A percentile compares a stretch with the other conserved stretches of the same genome.
Conservation (phyloP, 1,139 yeast genomes). For the Arxiozyma bovina region DNA sequence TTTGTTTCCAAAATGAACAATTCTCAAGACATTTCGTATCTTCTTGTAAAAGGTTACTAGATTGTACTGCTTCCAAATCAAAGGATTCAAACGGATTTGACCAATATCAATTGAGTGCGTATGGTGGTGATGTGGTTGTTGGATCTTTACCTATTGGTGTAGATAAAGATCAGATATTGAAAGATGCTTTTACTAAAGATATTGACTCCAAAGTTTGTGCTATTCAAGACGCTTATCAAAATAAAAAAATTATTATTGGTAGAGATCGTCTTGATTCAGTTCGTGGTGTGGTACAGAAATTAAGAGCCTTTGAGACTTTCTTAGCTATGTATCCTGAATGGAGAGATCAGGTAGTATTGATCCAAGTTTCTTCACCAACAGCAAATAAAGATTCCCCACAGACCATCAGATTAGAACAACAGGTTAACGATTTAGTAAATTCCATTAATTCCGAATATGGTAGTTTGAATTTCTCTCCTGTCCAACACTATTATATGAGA, state of each 20-base stretch:
- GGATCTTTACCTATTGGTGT: slow-evolving; percentile 82
- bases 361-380: slow-evolving; percentile 81
- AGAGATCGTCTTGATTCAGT: slow-evolving; percentile 75
- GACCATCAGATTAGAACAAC: slow-evolving; percentile 50
- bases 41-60: slow-evolving; percentile 75
- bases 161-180: slow-evolving; percentile 55
- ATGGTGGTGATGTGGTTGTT: slow-evolving; percentile 66
- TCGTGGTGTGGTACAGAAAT: slow-evolving; percentile 73
- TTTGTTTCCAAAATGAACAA: slow-evolving; percentile 78
- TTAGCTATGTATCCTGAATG: slow-evolving; percentile 86
- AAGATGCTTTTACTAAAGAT: slow-evolving; percentile 41
- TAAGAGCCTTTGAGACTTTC: slow-evolving; percentile 75
- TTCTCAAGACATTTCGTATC: slow-evolving; percentile 87
- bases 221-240: slow-evolving; percentile 59
- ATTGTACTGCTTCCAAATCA: slow-evolving; percentile 43
- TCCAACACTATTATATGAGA: slow-evolving; percentile 85
- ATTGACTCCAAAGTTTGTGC: slow-evolving; percentile 42
- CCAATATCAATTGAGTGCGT: slow-evolving; percentile 47
- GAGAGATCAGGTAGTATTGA: slow-evolving; percentile 77
- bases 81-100: slow-evolving; percentile 22
- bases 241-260: slow-evolving; percentile 70
- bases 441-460: slow-evolving; percentile 82
- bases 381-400: slow-evolving; percentile 23
- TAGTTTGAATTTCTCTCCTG: slow-evolving; percentile 67
- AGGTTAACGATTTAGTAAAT: slow-evolving; percentile 68